These are phyloP conservation scores for Desmodesmus armatus DNA, from an alignment of 139 green algal species.

Conservation along the genomic window DNA sequence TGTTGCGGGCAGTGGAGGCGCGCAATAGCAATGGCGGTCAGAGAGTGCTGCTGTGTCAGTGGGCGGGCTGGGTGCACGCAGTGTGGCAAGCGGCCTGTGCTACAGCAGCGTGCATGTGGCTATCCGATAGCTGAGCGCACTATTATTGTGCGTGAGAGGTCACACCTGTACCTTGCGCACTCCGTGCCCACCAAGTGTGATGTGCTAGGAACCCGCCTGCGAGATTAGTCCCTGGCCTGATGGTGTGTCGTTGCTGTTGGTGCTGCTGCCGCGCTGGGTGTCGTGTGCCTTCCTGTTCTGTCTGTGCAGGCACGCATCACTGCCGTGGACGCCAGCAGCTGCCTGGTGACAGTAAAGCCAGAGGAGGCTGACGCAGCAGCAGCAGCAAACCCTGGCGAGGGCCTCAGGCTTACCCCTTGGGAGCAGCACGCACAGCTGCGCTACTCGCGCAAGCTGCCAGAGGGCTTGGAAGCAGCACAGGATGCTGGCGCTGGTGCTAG, in stretches of 20 bases:
- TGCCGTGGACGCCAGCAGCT: conserved; percentile 24
- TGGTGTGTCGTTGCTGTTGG: too few species aligned
- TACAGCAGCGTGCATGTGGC: not conserved
- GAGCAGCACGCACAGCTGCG: conserved; percentile 12
- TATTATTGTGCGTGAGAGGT: not conserved
- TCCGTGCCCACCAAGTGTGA: not conserved
- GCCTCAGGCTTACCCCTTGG: not conserved
- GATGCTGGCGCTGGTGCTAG: not conserved
- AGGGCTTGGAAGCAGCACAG: not conserved
- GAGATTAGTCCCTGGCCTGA: not conserved
- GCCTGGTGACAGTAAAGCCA: conserved; percentile 23
- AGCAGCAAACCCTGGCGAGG: not conserved
- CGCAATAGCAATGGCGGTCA: not conserved
- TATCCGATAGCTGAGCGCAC: not conserved
- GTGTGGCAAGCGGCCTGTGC: not conserved
- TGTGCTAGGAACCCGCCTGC: not conserved
- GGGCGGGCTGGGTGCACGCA: not conserved
- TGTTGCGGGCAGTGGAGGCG: not conserved
- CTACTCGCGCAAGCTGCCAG: conserved; percentile 6
- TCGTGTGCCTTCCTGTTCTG: not conserved
- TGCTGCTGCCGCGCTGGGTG: not conserved
- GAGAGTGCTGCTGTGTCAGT: not conserved
- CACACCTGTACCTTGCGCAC: not conserved
- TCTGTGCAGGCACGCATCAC: conserved; percentile 26
- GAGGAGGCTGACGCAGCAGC: not conserved